Base-by-base conservation (phyloP, 257 asterid genomes). In the Phtheirospermum japonicum region DNA sequence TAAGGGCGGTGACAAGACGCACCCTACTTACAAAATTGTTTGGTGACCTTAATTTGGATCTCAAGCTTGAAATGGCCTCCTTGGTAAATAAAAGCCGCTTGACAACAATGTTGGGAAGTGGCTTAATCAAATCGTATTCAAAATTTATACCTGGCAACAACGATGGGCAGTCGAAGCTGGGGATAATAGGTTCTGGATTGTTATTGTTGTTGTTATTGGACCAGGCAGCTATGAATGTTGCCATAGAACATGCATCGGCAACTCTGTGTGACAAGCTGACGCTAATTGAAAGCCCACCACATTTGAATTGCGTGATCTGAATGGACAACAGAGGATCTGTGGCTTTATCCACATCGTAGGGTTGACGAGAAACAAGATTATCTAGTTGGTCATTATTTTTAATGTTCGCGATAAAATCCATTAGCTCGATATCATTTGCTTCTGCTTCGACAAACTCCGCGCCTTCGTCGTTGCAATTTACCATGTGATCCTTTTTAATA, bases 141-240 rank as follows among this genome's bases (percentile, higher is more conserved):
- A 42, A 8, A 20, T 46, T 32, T 19, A 56, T 30, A 10, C 68
- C 28, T 4, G 82, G 82, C 30, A 74, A 65, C 42, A 67, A 46
- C 0, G 13, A 4, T 2, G 67, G 23, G 2, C 67, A 4, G 18
- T 70, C 46, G 58, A 68, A 73, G 33, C 40, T 52, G 0, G 75
- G 73, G 18, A 12, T 4, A 50, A 16, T 10, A 5, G 33, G 26
- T 13, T 11, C 6, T 14, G 9, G 32, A 19, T 23, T 16, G 43
- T 20, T 26, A 30, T 0, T 40, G 13, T 9, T 40, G 4, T 40
- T 40, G 5, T 62, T 40, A 23, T 37, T 46, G 7, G 85, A 70
- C 80, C 80, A 80, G 1, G 73, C 72, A 2, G 16, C 54, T 3
- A 80, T 0, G 50, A 80, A 80, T 2, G 78, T 64, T 36, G 13